phyloP scores from a whole-genome alignment of 345 rosid species.

The Melastoma malabathricum region DNA sequence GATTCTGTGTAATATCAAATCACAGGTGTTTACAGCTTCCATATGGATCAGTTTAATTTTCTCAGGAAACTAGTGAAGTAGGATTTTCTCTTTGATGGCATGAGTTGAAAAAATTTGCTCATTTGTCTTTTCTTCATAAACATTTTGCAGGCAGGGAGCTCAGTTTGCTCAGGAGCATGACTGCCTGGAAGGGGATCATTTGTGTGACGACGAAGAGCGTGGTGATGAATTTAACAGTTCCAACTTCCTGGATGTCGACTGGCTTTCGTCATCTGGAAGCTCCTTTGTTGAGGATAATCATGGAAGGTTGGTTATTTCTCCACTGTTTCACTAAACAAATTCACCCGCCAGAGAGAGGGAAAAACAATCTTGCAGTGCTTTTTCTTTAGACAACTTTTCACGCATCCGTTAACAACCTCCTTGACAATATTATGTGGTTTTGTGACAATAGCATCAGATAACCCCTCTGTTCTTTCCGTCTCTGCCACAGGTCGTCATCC shows the following conservation, averaged over 20 bases:
- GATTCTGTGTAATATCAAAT: neutral
- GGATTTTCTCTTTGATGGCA: too few species aligned
- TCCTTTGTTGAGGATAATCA: conserved; percentile 72
- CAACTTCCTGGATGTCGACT: conserved; percentile 63
- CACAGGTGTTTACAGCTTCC: too few species aligned
- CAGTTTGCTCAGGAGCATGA: conserved; percentile 32
- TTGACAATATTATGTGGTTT: too few species aligned
- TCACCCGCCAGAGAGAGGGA: neutral
- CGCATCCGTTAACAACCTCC: neutral
- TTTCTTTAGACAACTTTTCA: neutral
- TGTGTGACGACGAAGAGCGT: conserved; percentile 32
- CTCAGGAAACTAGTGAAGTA: too few species aligned
- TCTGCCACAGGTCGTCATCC: conserved; percentile 37
- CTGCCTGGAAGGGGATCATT: conserved; percentile 31
- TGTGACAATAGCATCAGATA: too few species aligned
- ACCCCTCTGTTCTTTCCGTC: neutral
- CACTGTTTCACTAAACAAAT: neutral
- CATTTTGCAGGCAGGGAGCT: conserved; percentile 3
- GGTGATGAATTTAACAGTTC: conserved; percentile 57
- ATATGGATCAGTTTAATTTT: too few species aligned
- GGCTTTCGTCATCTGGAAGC: conserved; percentile 91
- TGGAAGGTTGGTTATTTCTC: conserved; percentile 39
- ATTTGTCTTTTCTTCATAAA: too few species aligned
- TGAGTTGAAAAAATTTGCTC: too few species aligned
- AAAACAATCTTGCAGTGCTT: neutral